Conservation (phyloP, 176 grass and related monocot species). For the Hyparrhenia diplandra region DNA sequence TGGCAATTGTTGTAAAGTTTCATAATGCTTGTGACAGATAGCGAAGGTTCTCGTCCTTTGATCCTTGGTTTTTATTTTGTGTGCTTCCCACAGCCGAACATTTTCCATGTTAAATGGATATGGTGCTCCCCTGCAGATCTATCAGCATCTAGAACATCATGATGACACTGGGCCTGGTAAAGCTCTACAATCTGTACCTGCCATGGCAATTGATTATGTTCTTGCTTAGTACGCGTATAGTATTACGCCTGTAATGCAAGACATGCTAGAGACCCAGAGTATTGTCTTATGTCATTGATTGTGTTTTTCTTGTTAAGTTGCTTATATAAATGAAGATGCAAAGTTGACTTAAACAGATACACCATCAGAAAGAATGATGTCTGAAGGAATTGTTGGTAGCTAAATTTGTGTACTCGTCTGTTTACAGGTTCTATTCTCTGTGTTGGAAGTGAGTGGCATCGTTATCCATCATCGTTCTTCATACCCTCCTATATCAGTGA, state of each 20-base stretch:
- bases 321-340: background rate
- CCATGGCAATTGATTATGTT: background rate
- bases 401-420: conserved; percentile 7
- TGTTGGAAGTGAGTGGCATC: conserved; percentile 94
- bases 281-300: background rate
- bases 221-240: background rate
- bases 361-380: background rate
- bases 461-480: conserved; percentile 94
- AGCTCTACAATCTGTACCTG: conserved; percentile 1
- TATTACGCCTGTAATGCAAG: background rate
- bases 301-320: background rate
- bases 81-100: conserved; percentile 92
- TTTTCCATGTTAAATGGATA: conserved; percentile 99
- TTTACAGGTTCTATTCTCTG: conserved; percentile 71
- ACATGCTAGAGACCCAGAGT: background rate
- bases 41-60: conserved; percentile 86
- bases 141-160: conserved; percentile 86
- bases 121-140: conserved; percentile 86
- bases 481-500: conserved; percentile 79
- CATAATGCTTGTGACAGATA: conserved; percentile 57
- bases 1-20: conserved; percentile 7
- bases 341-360: background rate
- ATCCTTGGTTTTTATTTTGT: conserved; percentile 87
- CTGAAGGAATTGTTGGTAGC: background rate
- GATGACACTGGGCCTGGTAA: conserved; percentile 84